Percentiles rank a stretch among this genome's conserved stretches.
These are phyloP conservation scores for Alternaria burnsii DNA, from an alignment of 2,329 filamentous ascomycete species.

Conservation along the genomic window DNA sequence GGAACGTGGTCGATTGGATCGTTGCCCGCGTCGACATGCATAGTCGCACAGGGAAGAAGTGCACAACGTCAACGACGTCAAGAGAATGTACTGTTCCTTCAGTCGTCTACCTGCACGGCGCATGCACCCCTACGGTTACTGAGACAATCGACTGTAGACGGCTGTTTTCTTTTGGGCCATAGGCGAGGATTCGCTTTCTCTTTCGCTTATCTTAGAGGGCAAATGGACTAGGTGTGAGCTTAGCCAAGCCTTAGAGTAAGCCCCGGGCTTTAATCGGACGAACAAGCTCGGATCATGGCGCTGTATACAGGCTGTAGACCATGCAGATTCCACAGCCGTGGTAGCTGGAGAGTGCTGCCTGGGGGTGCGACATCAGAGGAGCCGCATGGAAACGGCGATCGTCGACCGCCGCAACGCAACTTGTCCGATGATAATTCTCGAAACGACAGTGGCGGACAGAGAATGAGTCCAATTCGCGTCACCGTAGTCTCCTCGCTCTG, in stretches of 20 bases:
- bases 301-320: neutral
- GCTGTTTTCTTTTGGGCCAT: neutral
- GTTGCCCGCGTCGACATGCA: neutral
- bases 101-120: neutral
- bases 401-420: neutral
- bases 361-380: neutral
- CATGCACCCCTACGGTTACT: neutral
- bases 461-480: slow-evolving; percentile 4
- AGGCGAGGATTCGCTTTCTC: slow-evolving; percentile 3
- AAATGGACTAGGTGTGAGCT: neutral
- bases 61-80: neutral
- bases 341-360: neutral
- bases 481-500: neutral
- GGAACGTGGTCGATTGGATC: neutral
- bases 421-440: neutral
- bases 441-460: slow-evolving; percentile 1
- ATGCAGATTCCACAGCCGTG: neutral
- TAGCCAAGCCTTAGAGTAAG: slow-evolving; percentile 4
- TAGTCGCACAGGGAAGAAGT: neutral
- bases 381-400: neutral
- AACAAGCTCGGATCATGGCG: slow-evolving; percentile 2
- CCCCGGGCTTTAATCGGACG: slow-evolving; percentile 3
- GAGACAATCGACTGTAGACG: neutral
- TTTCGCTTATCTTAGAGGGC: slow-evolving; percentile 3
- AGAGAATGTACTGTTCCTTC: neutral